These are phyloP conservation scores for Candida pseudoglaebosa DNA, from an alignment of 805 yeast species.

Conservation along the genomic window DNA sequence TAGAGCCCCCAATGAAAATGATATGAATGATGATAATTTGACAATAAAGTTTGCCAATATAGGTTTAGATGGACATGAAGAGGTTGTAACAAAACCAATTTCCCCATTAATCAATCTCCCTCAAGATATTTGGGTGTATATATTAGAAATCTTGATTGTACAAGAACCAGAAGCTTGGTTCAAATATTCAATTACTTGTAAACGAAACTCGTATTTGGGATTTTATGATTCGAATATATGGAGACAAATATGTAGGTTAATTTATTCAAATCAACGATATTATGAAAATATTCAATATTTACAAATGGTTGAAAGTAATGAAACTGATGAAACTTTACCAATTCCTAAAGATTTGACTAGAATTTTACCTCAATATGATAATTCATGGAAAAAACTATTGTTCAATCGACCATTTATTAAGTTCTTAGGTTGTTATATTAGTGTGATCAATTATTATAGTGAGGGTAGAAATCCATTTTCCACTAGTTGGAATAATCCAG, in stretches of 20 bases:
- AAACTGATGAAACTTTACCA: slow-evolving; percentile 26
- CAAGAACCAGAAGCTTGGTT: slow-evolving; percentile 64
- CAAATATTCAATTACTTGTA: slow-evolving; percentile 55
- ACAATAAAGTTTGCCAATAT: slow-evolving; percentile 24
- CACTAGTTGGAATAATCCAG: slow-evolving; percentile 67
- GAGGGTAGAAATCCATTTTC: slow-evolving; percentile 67
- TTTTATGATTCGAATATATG: slow-evolving; percentile 49
- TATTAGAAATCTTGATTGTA: slow-evolving; percentile 45
- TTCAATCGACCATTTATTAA: slow-evolving; percentile 70
- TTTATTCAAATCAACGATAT: slow-evolving; percentile 55
- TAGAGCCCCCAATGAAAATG: slow-evolving; percentile 22
- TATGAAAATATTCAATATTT: slow-evolving; percentile 38
- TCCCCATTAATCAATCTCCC: slow-evolving; percentile 41
- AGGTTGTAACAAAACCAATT: slow-evolving; percentile 22
- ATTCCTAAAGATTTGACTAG: slow-evolving; percentile 29
- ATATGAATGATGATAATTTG: slow-evolving; percentile 16
- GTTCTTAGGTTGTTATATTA: slow-evolving; percentile 78
- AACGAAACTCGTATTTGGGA: slow-evolving; percentile 53
- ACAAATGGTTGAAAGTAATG: slow-evolving; percentile 21
- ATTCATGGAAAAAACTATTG: slow-evolving; percentile 49
- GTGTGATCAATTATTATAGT: slow-evolving; percentile 78
- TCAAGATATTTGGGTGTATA: slow-evolving; percentile 52
- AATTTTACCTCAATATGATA: slow-evolving; percentile 26
- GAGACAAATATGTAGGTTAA: slow-evolving; percentile 44
- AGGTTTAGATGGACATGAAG: slow-evolving; percentile 18